Conservation (phyloP, 768 basidiomycete species). For the Termitomyces sp. region DNA sequence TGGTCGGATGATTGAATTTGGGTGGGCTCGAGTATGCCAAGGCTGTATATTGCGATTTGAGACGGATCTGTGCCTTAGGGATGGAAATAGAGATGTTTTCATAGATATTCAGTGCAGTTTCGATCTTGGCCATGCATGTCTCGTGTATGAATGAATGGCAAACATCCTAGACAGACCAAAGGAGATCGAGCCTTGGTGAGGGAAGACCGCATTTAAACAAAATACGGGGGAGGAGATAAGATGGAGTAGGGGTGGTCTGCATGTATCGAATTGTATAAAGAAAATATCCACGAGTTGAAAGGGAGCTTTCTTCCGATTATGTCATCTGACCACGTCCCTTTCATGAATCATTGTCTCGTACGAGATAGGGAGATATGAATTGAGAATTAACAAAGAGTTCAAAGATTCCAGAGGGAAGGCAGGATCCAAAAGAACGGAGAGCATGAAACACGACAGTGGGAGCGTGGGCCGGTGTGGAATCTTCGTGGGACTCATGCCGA, state of each 20-base stretch:
- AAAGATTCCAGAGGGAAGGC: background rate
- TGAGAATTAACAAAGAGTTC: background rate
- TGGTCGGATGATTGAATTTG: background rate
- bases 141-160: background rate
- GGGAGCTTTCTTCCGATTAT: background rate
- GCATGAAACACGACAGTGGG: background rate
- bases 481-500: background rate
- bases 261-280: background rate
- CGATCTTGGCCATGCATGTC: constrained; percentile 5
- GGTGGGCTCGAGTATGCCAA: background rate
- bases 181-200: background rate
- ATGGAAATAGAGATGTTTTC: background rate
- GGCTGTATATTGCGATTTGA: background rate
- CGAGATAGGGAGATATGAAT: background rate
- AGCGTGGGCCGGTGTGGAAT: too few species aligned
- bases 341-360: background rate
- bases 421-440: background rate
- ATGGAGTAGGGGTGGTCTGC: background rate
- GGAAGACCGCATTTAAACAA: background rate
- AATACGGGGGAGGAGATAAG: background rate
- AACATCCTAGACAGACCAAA: background rate
- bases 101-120: background rate
- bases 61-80: background rate
- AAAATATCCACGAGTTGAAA: background rate
- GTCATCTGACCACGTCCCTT: constrained; percentile 1